A percentile compares a stretch with the other conserved stretches of the same genome.
These are phyloP conservation scores for Naegleria gruberi DNA, from an alignment of 208 protist genomes.

Conservation along the genomic window DNA sequence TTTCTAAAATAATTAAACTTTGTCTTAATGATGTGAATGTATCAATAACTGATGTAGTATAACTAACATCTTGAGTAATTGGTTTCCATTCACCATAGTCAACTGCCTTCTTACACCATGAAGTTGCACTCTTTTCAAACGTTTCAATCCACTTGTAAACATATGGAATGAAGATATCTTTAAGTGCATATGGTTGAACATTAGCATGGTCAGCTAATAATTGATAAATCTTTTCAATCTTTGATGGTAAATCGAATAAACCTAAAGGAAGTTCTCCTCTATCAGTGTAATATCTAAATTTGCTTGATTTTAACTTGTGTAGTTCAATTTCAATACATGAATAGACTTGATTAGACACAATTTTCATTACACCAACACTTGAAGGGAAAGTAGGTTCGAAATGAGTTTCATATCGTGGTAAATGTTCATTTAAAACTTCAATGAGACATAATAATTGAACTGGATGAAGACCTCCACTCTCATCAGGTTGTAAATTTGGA, in stretches of 20 bases:
- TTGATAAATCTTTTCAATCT: neutral
- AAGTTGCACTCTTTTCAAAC: neutral
- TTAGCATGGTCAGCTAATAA: neutral
- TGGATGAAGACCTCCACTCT: neutral
- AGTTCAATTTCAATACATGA: neutral
- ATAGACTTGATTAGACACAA: neutral
- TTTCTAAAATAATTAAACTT: neutral
- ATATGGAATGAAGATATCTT: neutral
- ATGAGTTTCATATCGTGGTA: neutral
- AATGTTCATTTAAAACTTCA: neutral
- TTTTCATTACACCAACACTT: neutral
- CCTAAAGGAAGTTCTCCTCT: neutral
- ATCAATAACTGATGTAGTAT: neutral
- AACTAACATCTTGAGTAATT: neutral
- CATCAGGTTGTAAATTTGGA: neutral
- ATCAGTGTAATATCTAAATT: neutral
- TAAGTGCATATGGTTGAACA: neutral
- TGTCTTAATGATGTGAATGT: neutral
- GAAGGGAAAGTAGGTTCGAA: neutral
- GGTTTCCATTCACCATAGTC: neutral
- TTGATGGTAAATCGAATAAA: neutral
- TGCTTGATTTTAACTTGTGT: neutral
- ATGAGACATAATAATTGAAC: neutral
- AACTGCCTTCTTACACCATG: neutral
- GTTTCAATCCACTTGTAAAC: neutral